Evolutionary conservation across 202 grass and related monocot genomes (phyloP).

Genomic region (Brachypodium distachyon): DNA sequence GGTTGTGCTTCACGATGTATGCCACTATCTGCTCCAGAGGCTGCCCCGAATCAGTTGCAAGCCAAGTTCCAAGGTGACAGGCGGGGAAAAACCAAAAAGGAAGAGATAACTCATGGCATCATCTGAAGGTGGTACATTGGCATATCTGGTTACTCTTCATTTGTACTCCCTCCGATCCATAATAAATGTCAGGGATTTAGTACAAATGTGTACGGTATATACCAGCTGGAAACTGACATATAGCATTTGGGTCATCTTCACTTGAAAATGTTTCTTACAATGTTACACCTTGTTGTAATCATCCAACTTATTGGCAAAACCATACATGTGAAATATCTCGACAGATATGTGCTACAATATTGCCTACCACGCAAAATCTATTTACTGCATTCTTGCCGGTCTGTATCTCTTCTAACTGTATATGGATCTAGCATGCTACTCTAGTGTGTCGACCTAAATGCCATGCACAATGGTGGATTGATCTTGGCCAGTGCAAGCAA

Average conservation of each 20-base stretch:
- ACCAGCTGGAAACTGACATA: not conserved
- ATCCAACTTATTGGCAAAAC: not conserved
- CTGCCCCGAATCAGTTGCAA: not conserved
- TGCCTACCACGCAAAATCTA: not conserved
- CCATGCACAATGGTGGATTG: conserved; percentile 86
- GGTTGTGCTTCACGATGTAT: not conserved
- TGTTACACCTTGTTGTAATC: not conserved
- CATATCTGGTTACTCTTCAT: too few relatives aligned
- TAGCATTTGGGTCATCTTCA: not conserved
- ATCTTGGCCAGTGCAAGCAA: conserved; percentile 80
- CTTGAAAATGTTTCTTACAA: not conserved
- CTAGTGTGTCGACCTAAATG: conserved; percentile 61
- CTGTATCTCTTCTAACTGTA: not conserved
- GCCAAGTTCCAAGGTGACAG: not conserved
- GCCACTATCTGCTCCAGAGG: not conserved
- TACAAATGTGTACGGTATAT: too few relatives aligned
- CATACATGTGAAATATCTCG: not conserved
- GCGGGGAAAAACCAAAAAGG: not conserved
- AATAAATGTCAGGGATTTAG: too few relatives aligned
- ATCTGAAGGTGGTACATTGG: not conserved
- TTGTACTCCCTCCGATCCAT: too few relatives aligned
- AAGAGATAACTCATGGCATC: not conserved
- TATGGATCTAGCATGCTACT: not conserved
- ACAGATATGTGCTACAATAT: not conserved
- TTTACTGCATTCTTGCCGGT: not conserved